Evolutionary conservation across 495 filamentous ascomycete species (phyloP), one percentile per base, ranked within the genome.

Genomic region (Talaromyces proteolyticus): DNA sequence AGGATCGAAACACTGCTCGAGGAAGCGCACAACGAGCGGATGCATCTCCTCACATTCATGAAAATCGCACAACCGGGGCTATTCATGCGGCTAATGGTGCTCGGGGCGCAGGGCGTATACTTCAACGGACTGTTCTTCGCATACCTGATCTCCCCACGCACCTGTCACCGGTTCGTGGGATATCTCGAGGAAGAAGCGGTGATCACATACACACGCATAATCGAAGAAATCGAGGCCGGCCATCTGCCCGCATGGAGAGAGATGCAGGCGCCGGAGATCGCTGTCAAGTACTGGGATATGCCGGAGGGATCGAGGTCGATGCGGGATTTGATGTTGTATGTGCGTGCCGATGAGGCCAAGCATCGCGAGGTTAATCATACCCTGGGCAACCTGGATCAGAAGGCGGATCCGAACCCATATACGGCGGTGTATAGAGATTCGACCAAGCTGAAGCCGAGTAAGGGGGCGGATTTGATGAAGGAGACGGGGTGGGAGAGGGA

Each of bases 331-430:
- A 70, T 98, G 57, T 64, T 88, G 29, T 96, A 96, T 56, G 83
- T 98, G 51, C 80, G 94, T 4, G 91, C 91, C 0, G 93, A 98
- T 60, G 93, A 98, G 68, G 87, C 90, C n/a, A 93, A 92, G 66
- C 93, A 98, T 63, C 76, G 93, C 16, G 94, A 96, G 65, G 94
- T 97, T 50, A 98, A 98, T 66, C 93, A 98, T 60, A 97, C 93
- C 0, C 67, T 98, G 42, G 81, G 84, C 34, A 96, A 96, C 58
- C 65, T 97, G 29, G 71, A 90, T 48, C 88, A 91, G 64, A 80
- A 76, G 18, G 69, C 80, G 7, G 93, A 98, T 62, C 90, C 90
- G 14, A 97, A 98, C 64, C 93, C 93, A 8, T 97, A 91, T 57
- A 80, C 86, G 23, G 82, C 82, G 54, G 73, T 79, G 56, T 95